Base-by-base conservation (phyloP, 768 basidiomycete genomes). In the Boletus pseudopeckii region DNA sequence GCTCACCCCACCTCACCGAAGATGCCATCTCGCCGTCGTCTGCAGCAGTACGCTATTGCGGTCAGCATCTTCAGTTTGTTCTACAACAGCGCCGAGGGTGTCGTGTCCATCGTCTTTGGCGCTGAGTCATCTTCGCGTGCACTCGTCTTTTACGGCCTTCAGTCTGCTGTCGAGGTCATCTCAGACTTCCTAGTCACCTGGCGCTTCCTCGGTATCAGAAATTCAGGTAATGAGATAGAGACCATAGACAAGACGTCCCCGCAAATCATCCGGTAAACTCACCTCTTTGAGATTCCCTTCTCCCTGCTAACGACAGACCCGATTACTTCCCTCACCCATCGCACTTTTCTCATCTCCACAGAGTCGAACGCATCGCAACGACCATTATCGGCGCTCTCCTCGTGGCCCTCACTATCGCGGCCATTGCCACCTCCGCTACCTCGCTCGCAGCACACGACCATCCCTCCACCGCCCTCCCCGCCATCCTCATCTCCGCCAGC, bases 141-240 rank as follows among this genome's bases (percentile, higher is more conserved):
- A 7, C 72, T 79, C 38, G 64, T 79, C 26, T 79, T 79, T 64
- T 80, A 75, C 44, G 78, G 79, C 1, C 70, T 80, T 15, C 79
- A 79, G 40, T 79, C 78, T 0, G 75, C 60, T 4, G 74, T 78
- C 37, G 78, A 79, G 54, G 77, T 79, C 33, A 63, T 74, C 46
- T 79, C 78, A 18, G 70, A 77, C 4, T 28, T 64, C 43, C 66
- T 79, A 14, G 78, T 79, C 24, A 55, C 76, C 11, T 80, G 78
- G 77, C 65, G 77, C 30, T 80, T 79, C 52, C 39, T 70, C 30
- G 52, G 67, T 15, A 64, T 71, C 10, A 58, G 60, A 7, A 69
- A 63, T 41, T 70, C 71, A 18, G 70, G 71, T 13, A 69, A 77
- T 40, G 72, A 74, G 55, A 52, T 33, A 26, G 48, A 52, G 22